These are phyloP conservation scores for Corrigiola litoralis DNA, from an alignment of 179 eudicot species.

Conservation along the genomic window DNA sequence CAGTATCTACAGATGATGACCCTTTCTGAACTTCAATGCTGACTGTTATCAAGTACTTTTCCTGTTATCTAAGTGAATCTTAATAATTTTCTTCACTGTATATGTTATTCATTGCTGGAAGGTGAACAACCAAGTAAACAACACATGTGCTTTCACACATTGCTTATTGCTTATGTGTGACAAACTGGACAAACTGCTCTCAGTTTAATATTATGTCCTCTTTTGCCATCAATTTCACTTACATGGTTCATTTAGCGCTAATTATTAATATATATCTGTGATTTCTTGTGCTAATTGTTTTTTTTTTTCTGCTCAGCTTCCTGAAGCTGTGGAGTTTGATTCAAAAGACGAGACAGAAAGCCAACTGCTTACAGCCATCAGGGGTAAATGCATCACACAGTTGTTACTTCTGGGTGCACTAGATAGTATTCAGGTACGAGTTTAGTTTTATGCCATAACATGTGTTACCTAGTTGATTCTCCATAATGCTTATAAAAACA, in stretches of 20 bases:
- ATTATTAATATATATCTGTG: background rate
- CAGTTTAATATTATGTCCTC: background rate
- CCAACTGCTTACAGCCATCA: constrained; percentile 53
- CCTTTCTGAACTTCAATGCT: background rate
- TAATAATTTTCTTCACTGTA: background rate
- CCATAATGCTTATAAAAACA: background rate
- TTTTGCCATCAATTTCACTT: background rate
- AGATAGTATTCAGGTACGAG: constrained; percentile 84
- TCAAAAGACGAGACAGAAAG: constrained; percentile 61
- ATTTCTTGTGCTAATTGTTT: constrained; percentile 4
- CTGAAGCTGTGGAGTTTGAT: constrained; percentile 46
- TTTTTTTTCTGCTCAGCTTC: constrained; percentile 30
- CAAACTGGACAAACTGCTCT: background rate
- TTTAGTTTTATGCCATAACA: background rate
- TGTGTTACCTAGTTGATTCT: background rate
- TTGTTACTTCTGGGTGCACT: constrained; percentile 76
- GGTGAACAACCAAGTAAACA: background rate
- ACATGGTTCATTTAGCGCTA: background rate
- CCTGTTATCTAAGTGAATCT: background rate
- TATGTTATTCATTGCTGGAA: background rate
- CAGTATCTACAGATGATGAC: background rate
- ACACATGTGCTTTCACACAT: background rate
- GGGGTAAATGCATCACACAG: constrained; percentile 96
- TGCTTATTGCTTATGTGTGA: background rate
- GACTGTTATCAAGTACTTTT: background rate